Percentiles rank a stretch among this genome's conserved stretches.
phyloP scores from a whole-genome alignment of 116 monocot species.

The Iris pallida region DNA sequence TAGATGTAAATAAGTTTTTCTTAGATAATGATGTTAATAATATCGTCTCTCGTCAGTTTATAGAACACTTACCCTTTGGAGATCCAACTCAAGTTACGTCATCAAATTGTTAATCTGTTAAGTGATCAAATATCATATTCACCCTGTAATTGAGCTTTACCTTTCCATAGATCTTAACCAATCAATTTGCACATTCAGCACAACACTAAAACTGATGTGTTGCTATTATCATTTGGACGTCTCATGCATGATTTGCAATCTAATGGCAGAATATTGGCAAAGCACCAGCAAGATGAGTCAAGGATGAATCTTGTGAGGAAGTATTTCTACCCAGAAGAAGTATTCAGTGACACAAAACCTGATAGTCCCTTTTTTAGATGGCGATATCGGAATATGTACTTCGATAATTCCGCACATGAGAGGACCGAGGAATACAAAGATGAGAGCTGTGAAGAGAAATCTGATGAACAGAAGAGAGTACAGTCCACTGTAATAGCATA shows the following conservation, averaged over 20 bases:
- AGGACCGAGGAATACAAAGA: conserved; percentile 5
- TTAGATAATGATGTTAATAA: too few species aligned
- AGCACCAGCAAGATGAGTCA: conserved; percentile 20
- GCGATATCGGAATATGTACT: conserved; percentile 37
- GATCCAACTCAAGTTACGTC: too few species aligned
- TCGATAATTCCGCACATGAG: conserved; percentile 15
- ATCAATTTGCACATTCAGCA: too few species aligned
- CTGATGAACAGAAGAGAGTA: conserved; percentile 2
- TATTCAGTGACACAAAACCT: conserved; percentile 45
- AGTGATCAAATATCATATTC: too few species aligned
- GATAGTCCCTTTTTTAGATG: conserved; percentile 49
- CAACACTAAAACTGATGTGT: too few species aligned
- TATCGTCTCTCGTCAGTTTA: too few species aligned
- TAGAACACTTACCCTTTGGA: too few species aligned
- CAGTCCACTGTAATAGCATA: conserved; percentile 4
- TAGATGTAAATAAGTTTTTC: too few species aligned
- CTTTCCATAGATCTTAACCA: too few species aligned
- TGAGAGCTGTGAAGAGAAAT: background rate
- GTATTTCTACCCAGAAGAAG: conserved; percentile 56
- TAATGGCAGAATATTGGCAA: conserved; percentile 34
- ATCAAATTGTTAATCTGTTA: too few species aligned
- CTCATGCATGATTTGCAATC: background rate
- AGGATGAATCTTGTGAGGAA: conserved; percentile 28
- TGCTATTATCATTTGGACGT: too few species aligned
- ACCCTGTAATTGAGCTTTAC: too few species aligned